These are phyloP conservation scores for Trichoderma koningiopsis DNA, from an alignment of 2,329 filamentous ascomycete genomes.

Conservation along the genomic window DNA sequence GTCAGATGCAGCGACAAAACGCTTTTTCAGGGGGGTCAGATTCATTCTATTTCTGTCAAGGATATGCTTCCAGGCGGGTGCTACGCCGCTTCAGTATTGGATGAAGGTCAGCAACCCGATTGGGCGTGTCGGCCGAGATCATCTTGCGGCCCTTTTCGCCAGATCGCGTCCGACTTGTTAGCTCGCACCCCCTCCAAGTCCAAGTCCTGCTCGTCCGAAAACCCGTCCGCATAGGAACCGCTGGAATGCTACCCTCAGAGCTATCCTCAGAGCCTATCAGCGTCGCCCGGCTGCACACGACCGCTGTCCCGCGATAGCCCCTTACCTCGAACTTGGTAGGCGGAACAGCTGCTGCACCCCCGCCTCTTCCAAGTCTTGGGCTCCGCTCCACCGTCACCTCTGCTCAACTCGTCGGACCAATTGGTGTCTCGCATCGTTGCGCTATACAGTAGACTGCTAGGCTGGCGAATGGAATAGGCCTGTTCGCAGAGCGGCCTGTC, in stretches of 20 bases:
- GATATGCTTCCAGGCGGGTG: neutral
- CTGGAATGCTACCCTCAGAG: neutral
- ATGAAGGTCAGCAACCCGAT: constrained; percentile 18
- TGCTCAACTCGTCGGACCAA: neutral
- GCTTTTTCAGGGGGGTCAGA: neutral
- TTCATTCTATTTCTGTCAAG: neutral
- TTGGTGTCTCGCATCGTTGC: neutral
- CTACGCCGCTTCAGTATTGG: neutral
- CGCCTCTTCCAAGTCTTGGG: neutral
- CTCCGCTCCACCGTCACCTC: neutral
- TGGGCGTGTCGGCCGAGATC: constrained; percentile 22
- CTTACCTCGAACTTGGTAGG: neutral
- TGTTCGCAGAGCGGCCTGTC: constrained; percentile 6
- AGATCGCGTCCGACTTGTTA: neutral
- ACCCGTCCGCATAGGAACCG: neutral
- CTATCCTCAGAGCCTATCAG: constrained; percentile 6
- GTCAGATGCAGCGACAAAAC: neutral
- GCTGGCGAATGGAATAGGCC: neutral
- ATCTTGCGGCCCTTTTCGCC: neutral
- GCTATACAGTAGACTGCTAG: neutral
- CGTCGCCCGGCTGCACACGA: constrained; percentile 12
- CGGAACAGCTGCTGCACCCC: neutral
- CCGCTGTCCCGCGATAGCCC: constrained; percentile 5
- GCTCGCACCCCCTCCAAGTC: constrained; percentile 13
- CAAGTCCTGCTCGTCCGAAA: neutral